Evolutionary conservation across 2,329 filamentous ascomycete species (phyloP).

Genomic region (Colletotrichum neosansevieriae): DNA sequence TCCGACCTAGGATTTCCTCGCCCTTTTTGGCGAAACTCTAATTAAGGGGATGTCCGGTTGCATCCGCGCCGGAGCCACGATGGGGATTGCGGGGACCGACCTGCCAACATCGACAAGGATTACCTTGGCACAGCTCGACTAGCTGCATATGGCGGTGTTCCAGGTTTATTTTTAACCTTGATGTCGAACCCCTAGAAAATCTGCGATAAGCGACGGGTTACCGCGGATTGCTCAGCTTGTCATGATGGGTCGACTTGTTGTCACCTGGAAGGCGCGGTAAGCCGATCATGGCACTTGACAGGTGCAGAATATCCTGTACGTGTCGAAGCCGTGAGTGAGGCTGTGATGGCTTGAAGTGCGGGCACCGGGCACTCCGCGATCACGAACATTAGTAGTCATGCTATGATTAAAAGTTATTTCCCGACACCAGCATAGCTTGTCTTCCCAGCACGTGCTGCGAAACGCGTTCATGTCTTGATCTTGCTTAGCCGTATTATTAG

Average conservation of each 20-base stretch:
- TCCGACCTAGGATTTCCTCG: neutral
- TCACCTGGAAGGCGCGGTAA: neutral
- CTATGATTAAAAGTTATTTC: neutral
- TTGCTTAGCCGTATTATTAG: neutral
- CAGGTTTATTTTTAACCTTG: slow-evolving; percentile 19
- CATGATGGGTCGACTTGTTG: neutral
- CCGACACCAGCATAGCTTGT: neutral
- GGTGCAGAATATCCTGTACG: neutral
- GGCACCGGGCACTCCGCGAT: neutral
- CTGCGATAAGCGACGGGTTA: neutral
- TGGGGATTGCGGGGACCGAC: neutral
- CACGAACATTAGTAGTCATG: neutral
- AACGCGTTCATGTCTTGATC: too few relatives aligned
- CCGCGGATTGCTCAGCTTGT: neutral
- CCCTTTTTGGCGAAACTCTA: slow-evolving; percentile 17
- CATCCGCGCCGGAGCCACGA: slow-evolving; percentile 23
- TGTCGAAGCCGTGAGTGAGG: too few relatives aligned
- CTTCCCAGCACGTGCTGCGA: neutral
- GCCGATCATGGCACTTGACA: neutral
- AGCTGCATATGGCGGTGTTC: slow-evolving; percentile 3
- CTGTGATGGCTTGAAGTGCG: neutral
- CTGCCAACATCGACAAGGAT: slow-evolving; percentile 3
- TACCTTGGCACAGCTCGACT: slow-evolving; percentile 11
- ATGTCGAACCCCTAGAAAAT: neutral
- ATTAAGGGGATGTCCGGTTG: slow-evolving; percentile 21